Percentiles rank a stretch among this genome's conserved stretches.
These are phyloP conservation scores for Exserohilum turcica DNA, from an alignment of 2,329 filamentous ascomycete genomes.

Conservation along the genomic window DNA sequence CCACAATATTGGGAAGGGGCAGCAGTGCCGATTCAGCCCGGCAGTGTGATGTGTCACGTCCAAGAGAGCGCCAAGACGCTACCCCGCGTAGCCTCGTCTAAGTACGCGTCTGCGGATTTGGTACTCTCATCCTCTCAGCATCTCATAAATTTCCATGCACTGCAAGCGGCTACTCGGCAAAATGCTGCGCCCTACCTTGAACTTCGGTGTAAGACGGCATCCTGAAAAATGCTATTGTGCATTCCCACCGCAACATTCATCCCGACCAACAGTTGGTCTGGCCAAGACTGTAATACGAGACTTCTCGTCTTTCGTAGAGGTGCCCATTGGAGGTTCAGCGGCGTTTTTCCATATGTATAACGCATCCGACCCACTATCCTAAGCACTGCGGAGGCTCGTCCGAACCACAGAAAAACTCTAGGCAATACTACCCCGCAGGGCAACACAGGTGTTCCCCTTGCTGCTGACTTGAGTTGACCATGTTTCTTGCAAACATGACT, in stretches of 20 bases:
- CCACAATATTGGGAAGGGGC: neutral
- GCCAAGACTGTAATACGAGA: constrained; percentile 1
- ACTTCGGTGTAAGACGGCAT: neutral
- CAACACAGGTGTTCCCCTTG: neutral
- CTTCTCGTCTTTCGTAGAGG: neutral
- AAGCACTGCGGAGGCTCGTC: neutral
- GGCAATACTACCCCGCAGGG: constrained; percentile 4
- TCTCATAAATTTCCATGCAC: neutral
- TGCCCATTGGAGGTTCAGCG: neutral
- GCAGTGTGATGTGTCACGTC: constrained; percentile 3
- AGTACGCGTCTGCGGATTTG: neutral
- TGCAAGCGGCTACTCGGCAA: neutral
- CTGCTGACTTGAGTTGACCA: neutral
- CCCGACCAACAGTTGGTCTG: neutral
- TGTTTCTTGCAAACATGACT: neutral
- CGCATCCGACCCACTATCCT: neutral
- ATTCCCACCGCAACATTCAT: neutral
- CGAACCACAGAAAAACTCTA: neutral
- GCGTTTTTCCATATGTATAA: neutral
- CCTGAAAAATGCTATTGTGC: neutral
- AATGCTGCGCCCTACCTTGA: neutral
- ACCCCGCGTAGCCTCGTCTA: neutral
- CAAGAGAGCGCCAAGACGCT: neutral
- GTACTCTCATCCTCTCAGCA: neutral
- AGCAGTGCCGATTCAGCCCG: constrained; percentile 3